Conservation (phyloP, 1,284 basidiomycete genomes). For the Heterobasidion annosum region DNA sequence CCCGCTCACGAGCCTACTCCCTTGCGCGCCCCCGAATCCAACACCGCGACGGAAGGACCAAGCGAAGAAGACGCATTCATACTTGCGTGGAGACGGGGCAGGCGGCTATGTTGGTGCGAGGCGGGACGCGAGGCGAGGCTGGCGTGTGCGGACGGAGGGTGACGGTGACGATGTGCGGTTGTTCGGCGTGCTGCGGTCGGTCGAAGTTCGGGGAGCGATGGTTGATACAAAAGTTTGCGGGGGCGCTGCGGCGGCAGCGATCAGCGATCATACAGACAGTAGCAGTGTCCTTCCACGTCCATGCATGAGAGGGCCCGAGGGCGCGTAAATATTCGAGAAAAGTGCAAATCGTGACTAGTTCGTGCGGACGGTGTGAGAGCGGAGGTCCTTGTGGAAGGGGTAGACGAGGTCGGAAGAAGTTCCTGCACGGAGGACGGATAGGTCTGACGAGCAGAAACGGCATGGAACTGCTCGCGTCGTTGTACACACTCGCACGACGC, state of each 20-base stretch:
- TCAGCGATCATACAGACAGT: constrained; percentile 8
- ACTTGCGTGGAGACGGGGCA: too few relatives aligned
- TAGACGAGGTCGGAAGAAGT: background rate
- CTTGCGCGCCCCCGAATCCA: too few relatives aligned
- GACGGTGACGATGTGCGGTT: too few relatives aligned
- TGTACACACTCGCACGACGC: too few relatives aligned
- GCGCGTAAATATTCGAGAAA: constrained; percentile 12
- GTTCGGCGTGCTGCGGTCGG: too few relatives aligned
- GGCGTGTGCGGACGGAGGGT: too few relatives aligned
- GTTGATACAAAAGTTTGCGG: constrained; percentile 5
- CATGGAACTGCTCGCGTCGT: background rate
- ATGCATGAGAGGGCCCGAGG: constrained; percentile 1
- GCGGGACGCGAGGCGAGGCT: too few relatives aligned
- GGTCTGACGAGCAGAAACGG: background rate
- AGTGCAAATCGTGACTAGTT: constrained; percentile 12
- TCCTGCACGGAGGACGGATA: background rate
- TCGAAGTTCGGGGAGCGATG: background rate
- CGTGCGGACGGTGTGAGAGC: constrained; percentile 7
- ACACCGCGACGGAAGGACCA: too few relatives aligned
- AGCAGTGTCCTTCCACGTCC: constrained; percentile 12
- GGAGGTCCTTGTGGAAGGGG: background rate
- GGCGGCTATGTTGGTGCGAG: too few relatives aligned
- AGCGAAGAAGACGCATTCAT: too few relatives aligned
- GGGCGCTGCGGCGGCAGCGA: constrained; percentile 1
- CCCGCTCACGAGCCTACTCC: too few relatives aligned